Conservation (phyloP, 2,329 filamentous ascomycete species). For the Endothia cerciana region DNA sequence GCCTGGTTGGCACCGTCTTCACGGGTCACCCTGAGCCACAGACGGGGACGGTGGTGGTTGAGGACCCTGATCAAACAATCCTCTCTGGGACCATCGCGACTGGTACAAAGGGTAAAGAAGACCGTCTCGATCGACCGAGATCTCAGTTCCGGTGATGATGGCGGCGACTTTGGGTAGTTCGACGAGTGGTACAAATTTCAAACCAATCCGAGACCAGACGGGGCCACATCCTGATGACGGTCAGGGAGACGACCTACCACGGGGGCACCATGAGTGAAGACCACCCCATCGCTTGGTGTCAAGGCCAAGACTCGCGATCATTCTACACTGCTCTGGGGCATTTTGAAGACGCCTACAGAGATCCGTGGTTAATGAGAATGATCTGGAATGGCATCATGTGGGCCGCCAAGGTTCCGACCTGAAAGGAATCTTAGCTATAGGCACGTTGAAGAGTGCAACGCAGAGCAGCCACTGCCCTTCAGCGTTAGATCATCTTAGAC, state of each 20-base stretch:
- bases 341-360: conserved; percentile 44
- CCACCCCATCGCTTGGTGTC: conserved; percentile 47
- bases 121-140: not conserved
- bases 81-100: conserved; percentile 30
- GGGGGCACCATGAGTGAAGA: conserved; percentile 42
- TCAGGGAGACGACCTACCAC: conserved; percentile 41
- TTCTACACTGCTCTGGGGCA: conserved; percentile 49
- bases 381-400: conserved; percentile 36
- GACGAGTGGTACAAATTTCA: conserved; percentile 51
- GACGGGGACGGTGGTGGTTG: conserved; percentile 37
- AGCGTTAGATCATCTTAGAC: no score
- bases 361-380: conserved; percentile 37
- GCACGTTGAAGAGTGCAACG: no score
- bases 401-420: conserved; percentile 29
- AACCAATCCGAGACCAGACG: conserved; percentile 35
- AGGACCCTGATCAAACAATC: conserved; percentile 38
- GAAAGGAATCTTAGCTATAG: not conserved
- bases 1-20: conserved; percentile 45
- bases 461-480: no score
- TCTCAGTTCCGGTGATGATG: not conserved
- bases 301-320: conserved; percentile 43
- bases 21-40: conserved; percentile 44
- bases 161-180: conserved; percentile 37
- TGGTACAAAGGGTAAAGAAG: conserved; percentile 5
- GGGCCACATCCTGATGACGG: conserved; percentile 42